phyloP scores from a whole-genome alignment of 2,329 filamentous ascomycete species.

The Hypoxylon sp. region DNA sequence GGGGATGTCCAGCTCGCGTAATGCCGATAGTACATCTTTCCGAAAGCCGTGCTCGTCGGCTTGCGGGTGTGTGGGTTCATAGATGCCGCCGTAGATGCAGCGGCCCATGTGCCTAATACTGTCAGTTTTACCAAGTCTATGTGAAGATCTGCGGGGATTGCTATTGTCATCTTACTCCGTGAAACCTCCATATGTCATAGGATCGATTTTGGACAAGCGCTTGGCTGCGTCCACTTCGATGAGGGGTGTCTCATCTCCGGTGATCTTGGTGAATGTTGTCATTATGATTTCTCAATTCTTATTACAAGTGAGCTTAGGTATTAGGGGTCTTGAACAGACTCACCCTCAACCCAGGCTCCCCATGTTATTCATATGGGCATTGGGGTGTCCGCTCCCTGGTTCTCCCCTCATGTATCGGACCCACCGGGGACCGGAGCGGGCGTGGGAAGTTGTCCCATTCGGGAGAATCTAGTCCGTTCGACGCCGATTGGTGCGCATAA shows the following conservation, averaged over 20 bases:
- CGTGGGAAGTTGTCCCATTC: conserved; percentile 39
- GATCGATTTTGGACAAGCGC: conserved; percentile 80
- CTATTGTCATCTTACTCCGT: conserved; percentile 73
- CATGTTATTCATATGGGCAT: conserved; percentile 28
- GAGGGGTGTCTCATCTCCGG: conserved; percentile 71
- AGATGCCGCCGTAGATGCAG: conserved; percentile 90
- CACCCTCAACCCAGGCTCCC: conserved; percentile 3
- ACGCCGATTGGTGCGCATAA: conserved; percentile 47
- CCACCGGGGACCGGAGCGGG: conserved; percentile 41
- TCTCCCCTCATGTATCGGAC: conserved; percentile 25
- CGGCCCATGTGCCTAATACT: conserved; percentile 82
- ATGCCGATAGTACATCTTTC: conserved; percentile 80
- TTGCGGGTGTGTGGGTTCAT: conserved; percentile 81
- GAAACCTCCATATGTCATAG: conserved; percentile 87
- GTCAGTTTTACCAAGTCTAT: neutral
- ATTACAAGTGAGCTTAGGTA: neutral
- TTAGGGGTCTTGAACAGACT: conserved; percentile 4
- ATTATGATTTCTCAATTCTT: conserved; percentile 60
- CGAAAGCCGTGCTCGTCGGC: conserved; percentile 83
- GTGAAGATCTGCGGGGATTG: neutral
- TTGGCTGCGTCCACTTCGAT: conserved; percentile 77
- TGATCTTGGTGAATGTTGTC: conserved; percentile 80
- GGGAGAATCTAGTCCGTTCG: conserved; percentile 43
- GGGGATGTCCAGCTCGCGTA: conserved; percentile 81
- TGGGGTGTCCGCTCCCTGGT: conserved; percentile 13